phyloP scores from a whole-genome alignment of 805 yeast species.

The Zygotorulaspora chibaensis region DNA sequence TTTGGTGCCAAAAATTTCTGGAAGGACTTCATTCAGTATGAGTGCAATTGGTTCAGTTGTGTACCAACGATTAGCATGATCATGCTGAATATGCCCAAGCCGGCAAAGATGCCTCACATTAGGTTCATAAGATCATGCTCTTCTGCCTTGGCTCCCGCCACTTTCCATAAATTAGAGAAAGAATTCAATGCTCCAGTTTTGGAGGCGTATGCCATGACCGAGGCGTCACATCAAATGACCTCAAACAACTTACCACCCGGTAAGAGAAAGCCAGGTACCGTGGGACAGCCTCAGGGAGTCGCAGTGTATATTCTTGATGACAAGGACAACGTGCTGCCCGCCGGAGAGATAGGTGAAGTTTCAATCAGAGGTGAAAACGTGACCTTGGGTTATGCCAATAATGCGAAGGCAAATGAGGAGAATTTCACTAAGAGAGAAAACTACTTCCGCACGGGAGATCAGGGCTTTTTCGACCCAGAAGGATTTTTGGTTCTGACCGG shows the following conservation, averaged over 20 bases:
- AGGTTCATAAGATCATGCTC: conserved; percentile 72
- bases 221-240: conserved; percentile 77
- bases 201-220: conserved; percentile 81
- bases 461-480: conserved; percentile 57
- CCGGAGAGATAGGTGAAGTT: conserved; percentile 64
- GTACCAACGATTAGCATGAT: conserved; percentile 76
- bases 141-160: conserved; percentile 63
- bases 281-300: conserved; percentile 69
- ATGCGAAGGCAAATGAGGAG: conserved; percentile 64
- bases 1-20: conserved; percentile 62
- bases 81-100: conserved; percentile 48
- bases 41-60: conserved; percentile 69
- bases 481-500: conserved; percentile 62
- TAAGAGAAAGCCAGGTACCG: conserved; percentile 63
- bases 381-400: conserved; percentile 67
- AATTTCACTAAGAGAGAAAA: conserved; percentile 53
- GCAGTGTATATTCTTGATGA: conserved; percentile 54
- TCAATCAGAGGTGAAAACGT: conserved; percentile 64
- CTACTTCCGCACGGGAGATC: conserved; percentile 77
- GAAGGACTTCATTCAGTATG: conserved; percentile 46
- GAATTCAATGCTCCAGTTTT: conserved; percentile 62
- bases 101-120: conserved; percentile 48
- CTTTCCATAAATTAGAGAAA: conserved; percentile 52
- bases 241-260: conserved; percentile 67
- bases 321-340: conserved; percentile 43